phyloP scores from a whole-genome alignment of 768 basidiomycete species.

The Hysterangium stoloniferum region DNA sequence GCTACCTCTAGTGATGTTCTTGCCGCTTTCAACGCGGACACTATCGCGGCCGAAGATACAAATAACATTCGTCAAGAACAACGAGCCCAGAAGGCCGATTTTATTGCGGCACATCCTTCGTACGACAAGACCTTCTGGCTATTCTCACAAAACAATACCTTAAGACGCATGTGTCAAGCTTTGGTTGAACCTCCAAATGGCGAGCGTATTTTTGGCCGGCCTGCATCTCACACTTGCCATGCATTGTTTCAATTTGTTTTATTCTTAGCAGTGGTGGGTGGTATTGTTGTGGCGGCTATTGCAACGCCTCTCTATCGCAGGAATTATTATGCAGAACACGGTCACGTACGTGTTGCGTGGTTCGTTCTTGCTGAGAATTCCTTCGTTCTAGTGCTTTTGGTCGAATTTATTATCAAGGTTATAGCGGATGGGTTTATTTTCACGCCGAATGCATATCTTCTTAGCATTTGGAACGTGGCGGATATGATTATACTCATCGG shows the following conservation, averaged over 20 bases:
- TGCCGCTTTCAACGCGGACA: constrained; percentile 52
- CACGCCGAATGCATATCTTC: constrained; percentile 86
- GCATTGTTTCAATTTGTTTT: constrained; percentile 69
- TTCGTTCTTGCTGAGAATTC: constrained; percentile 74
- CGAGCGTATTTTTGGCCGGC: constrained; percentile 79
- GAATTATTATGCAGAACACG: constrained; percentile 54
- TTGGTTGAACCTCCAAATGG: constrained; percentile 78
- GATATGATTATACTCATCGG: constrained; percentile 82
- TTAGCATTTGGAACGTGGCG: constrained; percentile 86
- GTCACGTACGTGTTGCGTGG: constrained; percentile 66
- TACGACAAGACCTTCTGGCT: constrained; percentile 91
- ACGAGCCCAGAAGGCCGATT: constrained; percentile 72
- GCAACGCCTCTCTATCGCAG: constrained; percentile 83
- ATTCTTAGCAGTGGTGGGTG: constrained; percentile 68
- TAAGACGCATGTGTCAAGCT: constrained; percentile 74
- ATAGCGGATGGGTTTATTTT: constrained; percentile 89
- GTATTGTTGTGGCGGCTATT: constrained; percentile 72
- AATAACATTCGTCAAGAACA: constrained; percentile 62
- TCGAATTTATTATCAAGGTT: constrained; percentile 86
- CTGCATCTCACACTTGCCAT: constrained; percentile 55
- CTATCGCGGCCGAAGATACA: constrained; percentile 39
- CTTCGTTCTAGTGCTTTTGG: constrained; percentile 61
- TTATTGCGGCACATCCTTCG: constrained; percentile 80
- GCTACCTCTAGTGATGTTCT: constrained; percentile 51
- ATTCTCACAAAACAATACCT: constrained; percentile 67